Percentiles rank a stretch among this genome's conserved stretches.
Conservation (phyloP, 2,329 filamentous ascomycete genomes). For the Diplodia sapinea region DNA sequence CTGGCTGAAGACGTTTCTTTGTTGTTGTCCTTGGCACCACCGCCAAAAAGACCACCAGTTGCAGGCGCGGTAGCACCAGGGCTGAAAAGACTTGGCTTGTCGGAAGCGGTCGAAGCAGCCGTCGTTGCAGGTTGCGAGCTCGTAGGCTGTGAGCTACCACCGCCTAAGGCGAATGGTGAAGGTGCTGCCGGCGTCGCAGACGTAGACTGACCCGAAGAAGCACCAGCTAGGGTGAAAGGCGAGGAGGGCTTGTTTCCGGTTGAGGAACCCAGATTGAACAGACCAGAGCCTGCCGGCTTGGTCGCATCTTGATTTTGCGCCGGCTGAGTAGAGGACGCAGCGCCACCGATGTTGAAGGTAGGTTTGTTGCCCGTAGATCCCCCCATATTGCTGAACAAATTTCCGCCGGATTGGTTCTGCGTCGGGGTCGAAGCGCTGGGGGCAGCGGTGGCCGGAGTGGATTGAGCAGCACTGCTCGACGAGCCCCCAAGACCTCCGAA, state of each 20-base stretch:
- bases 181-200: slow-evolving; percentile 27
- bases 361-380: slow-evolving; percentile 39
- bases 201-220: slow-evolving; percentile 8
- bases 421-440: slow-evolving; percentile 35
- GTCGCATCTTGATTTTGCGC: slow-evolving; percentile 18
- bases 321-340: slow-evolving; percentile 6
- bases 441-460: slow-evolving; percentile 35
- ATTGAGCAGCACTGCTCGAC: slow-evolving; percentile 28
- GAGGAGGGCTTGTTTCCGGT: slow-evolving; percentile 41
- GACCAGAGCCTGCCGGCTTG: slow-evolving; percentile 1
- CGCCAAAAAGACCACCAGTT: slow-evolving; percentile 32
- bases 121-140: slow-evolving; percentile 6
- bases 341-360: slow-evolving; percentile 31
- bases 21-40: slow-evolving; percentile 30
- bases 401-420: slow-evolving; percentile 12
- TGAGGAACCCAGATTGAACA: slow-evolving; percentile 18
- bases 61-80: slow-evolving; percentile 12
- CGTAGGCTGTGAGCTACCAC: slow-evolving; percentile 9
- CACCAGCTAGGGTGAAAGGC: slow-evolving; percentile 39
- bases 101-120: slow-evolving; percentile 1
- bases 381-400: slow-evolving; percentile 36
- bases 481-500: slow-evolving; percentile 36
- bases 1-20: slow-evolving; percentile 35
- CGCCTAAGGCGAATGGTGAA: slow-evolving; percentile 9
- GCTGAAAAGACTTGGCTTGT: slow-evolving; percentile 28